These are phyloP conservation scores for Talinum fruticosum DNA, from an alignment of 148 eudicot species.

Conservation along the genomic window DNA sequence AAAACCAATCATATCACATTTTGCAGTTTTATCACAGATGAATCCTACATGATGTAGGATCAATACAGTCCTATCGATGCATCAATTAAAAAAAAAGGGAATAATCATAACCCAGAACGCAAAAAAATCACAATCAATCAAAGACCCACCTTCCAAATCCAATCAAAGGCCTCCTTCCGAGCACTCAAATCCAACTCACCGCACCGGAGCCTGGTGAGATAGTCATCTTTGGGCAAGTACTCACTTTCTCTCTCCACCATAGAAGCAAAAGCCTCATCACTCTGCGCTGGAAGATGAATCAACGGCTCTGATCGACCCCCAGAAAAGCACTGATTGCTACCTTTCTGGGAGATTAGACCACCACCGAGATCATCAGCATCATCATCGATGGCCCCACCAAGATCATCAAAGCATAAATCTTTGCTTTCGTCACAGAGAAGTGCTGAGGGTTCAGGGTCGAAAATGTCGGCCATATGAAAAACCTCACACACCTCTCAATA, in stretches of 20 bases:
- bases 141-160: constrained; percentile 78
- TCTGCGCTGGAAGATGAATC: constrained; percentile 32
- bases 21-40: too few relatives aligned
- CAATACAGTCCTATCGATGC: neutral
- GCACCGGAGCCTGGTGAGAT: constrained; percentile 56
- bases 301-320: constrained; percentile 33
- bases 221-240: constrained; percentile 56
- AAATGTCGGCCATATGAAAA: constrained; percentile 46
- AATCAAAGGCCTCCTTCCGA: constrained; percentile 67
- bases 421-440: constrained; percentile 48
- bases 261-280: constrained; percentile 48
- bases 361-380: neutral
- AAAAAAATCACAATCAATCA: neutral
- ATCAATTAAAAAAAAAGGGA: neutral
- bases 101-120: constrained; percentile 3
- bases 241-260: constrained; percentile 57
- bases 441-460: constrained; percentile 34
- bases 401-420: constrained; percentile 53
- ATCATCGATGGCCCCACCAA: constrained; percentile 22
- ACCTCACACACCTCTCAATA: constrained; percentile 7
- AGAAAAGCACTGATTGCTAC: constrained; percentile 12
- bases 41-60: neutral
- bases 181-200: constrained; percentile 50
- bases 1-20: neutral
- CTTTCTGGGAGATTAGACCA: constrained; percentile 3